A percentile compares a stretch with the other conserved stretches of the same genome.
phyloP scores from a whole-genome alignment of 352 stramenopile species.

The Phytophthora syringae region DNA sequence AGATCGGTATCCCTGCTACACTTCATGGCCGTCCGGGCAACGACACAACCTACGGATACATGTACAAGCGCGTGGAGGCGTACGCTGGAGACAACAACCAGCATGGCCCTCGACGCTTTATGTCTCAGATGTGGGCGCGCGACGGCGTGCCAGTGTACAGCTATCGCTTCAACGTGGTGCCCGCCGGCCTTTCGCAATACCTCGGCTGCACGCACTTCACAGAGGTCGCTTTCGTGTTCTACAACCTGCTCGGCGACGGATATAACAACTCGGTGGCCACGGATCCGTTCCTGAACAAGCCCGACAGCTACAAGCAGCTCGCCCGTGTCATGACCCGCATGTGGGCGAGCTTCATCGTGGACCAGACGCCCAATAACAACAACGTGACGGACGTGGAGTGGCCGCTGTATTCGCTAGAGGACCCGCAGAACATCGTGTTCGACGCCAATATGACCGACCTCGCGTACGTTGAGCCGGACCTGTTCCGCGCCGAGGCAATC shows the following conservation, averaged over 20 bases:
- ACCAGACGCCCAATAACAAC: constrained; percentile 29
- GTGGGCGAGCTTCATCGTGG: constrained; percentile 42
- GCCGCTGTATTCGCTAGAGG: constrained; percentile 32
- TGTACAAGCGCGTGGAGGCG: constrained; percentile 35
- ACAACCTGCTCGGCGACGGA: constrained; percentile 35
- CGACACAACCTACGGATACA: constrained; percentile 30
- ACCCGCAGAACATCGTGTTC: constrained; percentile 39
- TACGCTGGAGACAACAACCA: constrained; percentile 35
- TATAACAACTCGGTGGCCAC: constrained; percentile 32
- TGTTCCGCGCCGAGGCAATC: constrained; percentile 36
- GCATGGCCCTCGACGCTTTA: constrained; percentile 31
- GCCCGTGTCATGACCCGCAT: constrained; percentile 37
- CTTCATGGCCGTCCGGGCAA: constrained; percentile 25
- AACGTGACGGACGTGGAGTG: constrained; percentile 26
- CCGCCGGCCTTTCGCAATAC: constrained; percentile 18
- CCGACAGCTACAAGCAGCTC: constrained; percentile 23
- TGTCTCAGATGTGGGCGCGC: constrained; percentile 36
- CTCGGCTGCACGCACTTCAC: constrained; percentile 30
- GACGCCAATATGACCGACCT: constrained; percentile 38
- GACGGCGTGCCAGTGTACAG: constrained; percentile 31
- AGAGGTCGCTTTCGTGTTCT: constrained; percentile 40
- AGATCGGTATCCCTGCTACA: constrained; percentile 32
- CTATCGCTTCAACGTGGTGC: constrained; percentile 38
- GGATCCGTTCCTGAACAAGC: constrained; percentile 30
- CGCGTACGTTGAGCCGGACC: constrained; percentile 34